These are phyloP conservation scores for Lactarius psammicola DNA, from an alignment of 768 basidiomycete genomes.

Conservation along the genomic window DNA sequence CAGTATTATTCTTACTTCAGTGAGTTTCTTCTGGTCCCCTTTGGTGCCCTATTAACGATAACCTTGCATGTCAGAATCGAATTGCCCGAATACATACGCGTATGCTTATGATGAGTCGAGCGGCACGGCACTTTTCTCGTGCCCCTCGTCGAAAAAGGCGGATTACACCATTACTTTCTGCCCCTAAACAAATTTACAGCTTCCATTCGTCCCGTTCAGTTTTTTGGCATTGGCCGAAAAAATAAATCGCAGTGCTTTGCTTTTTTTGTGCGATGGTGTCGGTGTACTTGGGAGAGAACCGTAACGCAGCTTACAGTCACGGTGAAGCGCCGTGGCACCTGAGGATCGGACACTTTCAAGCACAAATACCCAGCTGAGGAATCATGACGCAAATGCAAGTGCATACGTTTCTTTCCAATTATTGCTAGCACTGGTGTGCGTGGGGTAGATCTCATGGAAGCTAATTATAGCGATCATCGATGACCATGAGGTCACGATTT, in stretches of 20 bases:
- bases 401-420: too few relatives aligned
- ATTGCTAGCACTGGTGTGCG: too few relatives aligned
- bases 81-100: slow-evolving; percentile 48
- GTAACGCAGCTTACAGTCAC: background rate
- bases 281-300: background rate
- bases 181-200: slow-evolving; percentile 30
- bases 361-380: too few relatives aligned
- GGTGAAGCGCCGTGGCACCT: background rate
- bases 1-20: slow-evolving; percentile 34
- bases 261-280: background rate
- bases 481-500: too few relatives aligned
- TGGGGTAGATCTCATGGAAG: too few relatives aligned
- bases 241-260: background rate
- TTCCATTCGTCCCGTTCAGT: too few relatives aligned
- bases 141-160: slow-evolving; percentile 36
- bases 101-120: slow-evolving; percentile 52
- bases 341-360: too few relatives aligned
- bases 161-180: slow-evolving; percentile 50
- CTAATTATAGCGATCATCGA: too few relatives aligned
- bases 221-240: background rate
- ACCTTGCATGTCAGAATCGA: slow-evolving; percentile 36
- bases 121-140: slow-evolving; percentile 48
- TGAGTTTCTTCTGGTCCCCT: background rate
- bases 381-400: too few relatives aligned
- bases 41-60: background rate